phyloP scores from a whole-genome alignment of 1,284 basidiomycete genomes.

The Ceratobasidium sp. region DNA sequence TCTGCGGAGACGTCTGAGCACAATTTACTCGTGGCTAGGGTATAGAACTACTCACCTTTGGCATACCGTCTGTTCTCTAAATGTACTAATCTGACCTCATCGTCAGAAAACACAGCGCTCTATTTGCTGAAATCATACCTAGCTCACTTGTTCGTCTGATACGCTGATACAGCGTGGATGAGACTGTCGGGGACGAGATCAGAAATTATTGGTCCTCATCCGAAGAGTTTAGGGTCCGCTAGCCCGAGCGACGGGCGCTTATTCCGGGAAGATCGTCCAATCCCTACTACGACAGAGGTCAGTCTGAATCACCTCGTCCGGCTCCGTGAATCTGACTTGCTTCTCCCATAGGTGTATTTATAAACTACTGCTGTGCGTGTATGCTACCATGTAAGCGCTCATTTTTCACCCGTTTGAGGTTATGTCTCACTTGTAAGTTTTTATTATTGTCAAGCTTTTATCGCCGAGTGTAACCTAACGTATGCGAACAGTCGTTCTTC shows the following conservation, averaged over 20 bases:
- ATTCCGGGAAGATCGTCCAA: neutral
- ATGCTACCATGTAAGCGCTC: neutral
- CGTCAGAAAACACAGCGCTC: neutral
- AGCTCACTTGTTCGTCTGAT: neutral
- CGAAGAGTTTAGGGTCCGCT: constrained; percentile 10
- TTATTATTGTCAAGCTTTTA: neutral
- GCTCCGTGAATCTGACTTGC: constrained; percentile 5
- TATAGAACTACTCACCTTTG: constrained; percentile 34
- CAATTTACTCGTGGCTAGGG: constrained; percentile 16
- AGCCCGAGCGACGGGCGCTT: constrained; percentile 25
- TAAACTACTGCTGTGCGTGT: neutral
- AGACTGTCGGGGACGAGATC: constrained; percentile 10
- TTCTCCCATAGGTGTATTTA: neutral
- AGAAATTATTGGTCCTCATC: constrained; percentile 20
- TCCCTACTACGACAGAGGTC: constrained; percentile 20
- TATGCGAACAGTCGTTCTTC: constrained; percentile 35
- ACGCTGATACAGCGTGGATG: constrained; percentile 8
- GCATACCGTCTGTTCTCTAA: constrained; percentile 30
- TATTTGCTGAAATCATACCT: neutral
- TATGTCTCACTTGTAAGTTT: constrained; percentile 14
- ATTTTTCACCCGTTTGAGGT: neutral
- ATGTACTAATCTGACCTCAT: neutral
- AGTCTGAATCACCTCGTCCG: constrained; percentile 1
- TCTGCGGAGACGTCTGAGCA: constrained; percentile 62
- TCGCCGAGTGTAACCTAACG: neutral